Evolutionary conservation across 1,139 yeast species (phyloP).

Genomic region (Suhomyces wounanorum): DNA sequence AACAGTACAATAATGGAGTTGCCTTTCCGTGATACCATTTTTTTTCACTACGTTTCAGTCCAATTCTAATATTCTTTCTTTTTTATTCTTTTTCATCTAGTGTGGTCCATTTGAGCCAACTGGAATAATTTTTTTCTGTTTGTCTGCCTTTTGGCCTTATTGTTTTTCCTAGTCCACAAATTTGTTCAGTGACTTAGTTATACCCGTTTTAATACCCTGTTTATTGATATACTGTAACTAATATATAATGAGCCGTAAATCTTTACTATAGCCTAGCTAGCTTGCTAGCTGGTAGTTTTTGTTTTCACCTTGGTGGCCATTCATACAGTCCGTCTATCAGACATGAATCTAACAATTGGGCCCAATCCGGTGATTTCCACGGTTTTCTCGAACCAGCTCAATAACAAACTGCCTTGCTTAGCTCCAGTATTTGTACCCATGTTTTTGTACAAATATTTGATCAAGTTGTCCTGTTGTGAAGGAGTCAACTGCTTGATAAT

Average conservation of each 20-base stretch:
- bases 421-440: conserved; percentile 79
- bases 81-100: not conserved
- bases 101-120: not conserved
- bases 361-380: conserved; percentile 86
- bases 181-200: conserved; percentile 1
- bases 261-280: not conserved
- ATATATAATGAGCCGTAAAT: conserved; percentile 6
- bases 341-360: conserved; percentile 80
- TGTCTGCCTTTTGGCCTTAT: not conserved
- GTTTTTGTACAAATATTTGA: conserved; percentile 84
- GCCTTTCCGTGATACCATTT: not conserved
- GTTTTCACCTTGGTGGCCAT: not conserved
- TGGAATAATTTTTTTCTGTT: not conserved
- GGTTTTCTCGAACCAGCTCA: conserved; percentile 91
- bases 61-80: not conserved
- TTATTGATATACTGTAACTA: conserved; percentile 7
- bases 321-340: conserved; percentile 80
- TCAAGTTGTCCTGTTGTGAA: conserved; percentile 74
- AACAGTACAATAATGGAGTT: not conserved
- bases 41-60: not conserved
- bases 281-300: not conserved
- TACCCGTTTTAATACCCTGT: conserved; percentile 6
- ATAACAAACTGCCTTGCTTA: conserved; percentile 81
- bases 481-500: conserved; percentile 59
- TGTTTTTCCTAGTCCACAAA: not conserved